Evolutionary conservation across 495 filamentous ascomycete species (phyloP), one percentile per base, ranked within the genome.

Genomic region (Talaromyces proteolyticus): DNA sequence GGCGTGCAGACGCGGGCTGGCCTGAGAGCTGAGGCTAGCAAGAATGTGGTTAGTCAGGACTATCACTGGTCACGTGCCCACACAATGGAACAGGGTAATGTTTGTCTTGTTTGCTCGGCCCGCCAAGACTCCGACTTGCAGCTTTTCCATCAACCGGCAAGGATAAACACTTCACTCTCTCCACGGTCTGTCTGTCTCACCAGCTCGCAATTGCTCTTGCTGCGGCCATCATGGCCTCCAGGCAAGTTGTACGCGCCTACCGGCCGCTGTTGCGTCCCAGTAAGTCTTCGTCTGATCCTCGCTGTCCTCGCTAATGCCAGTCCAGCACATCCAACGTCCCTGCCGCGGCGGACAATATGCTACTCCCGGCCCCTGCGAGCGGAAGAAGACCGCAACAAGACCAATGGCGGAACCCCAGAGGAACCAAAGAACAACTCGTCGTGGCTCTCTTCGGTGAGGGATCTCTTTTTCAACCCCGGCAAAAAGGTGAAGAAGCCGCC

Each of bases 231-330:
- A 69, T 67, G 67, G 66, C 68, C 59, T 64, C 67, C 60, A 68
- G 71, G 65, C 65, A 57, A 53, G 52, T 61, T 49, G 47, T 70
- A 23, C 57, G 62, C 52, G 61, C 58, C 19, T 70, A 67, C 50
- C 68, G 71, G 56, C 69, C 66, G 54, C 53, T 74, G 51, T 54
- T 69, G 55, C 68, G 68, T 52, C 58, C 67, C 52, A 63, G 71
- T 74, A 55, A 52, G 62, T 58, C 11, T 19, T 38, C 25, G 1
- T 47, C 52, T 14, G 20, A 12, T 17, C 2, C 4, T 8, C 16
- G 10, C 18, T 17, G 6, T 11, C 3, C n/a, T 34, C 0, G 23
- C 6, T 3, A 24, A 41, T 44, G 24, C 19, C 51, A 37, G 38
- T 42, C 40, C 29, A 57, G 40, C 46, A 12, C 36, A 36, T 14